Evolutionary conservation across 176 grass and related monocot species (phyloP), one percentile per base, ranked within the genome.

Genomic region (Chloris gayana): DNA sequence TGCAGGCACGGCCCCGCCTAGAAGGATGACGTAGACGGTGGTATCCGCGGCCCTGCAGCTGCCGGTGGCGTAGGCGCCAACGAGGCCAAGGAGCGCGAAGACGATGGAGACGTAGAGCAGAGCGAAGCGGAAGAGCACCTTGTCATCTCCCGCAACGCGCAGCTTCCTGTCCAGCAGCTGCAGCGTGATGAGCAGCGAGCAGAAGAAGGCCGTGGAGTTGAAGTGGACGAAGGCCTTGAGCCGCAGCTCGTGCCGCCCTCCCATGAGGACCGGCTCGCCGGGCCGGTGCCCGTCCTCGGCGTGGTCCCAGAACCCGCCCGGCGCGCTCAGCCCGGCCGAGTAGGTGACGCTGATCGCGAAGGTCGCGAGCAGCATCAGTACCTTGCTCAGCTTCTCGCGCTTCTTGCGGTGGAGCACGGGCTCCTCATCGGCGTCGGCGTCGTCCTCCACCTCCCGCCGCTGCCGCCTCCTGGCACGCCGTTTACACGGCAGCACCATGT

Each of bases 291-390:
- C 0, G 5, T 26, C 61, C 8, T 54, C 34, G 19, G 7, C 3
- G 22, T 32, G 35, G 14, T 86, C 69, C 84, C 76, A 73, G 69
- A 80, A 86, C 19, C 76, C 76, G 1, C 84, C 79, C 0, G 83
- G 84, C 6, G 69, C 19, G 74, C n/a, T 79, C 38, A 90, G 69
- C 37, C 88, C 88, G 0, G 67, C 80, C 3, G 50, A 6, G 64
- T 90, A 89, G 0, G 87, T 85, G 45, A 89, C 14, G 35, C 73
- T 81, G 9, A 62, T 33, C 0, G 73, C 56, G 19, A 89, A 72
- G 3, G 74, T 82, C 0, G 87, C 83, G 0, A 88, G 86, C 42
- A 88, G 56, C 85, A 81, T 70, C 30, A 83, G 70, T 8, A 60
- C 63, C 79, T 80, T 80, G 61, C 60, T 34, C 4, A 14, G 17